A percentile compares a stretch with the other conserved stretches of the same genome.
These are phyloP conservation scores for Boletus tomentosulus DNA, from an alignment of 768 basidiomycete genomes.

Conservation along the genomic window DNA sequence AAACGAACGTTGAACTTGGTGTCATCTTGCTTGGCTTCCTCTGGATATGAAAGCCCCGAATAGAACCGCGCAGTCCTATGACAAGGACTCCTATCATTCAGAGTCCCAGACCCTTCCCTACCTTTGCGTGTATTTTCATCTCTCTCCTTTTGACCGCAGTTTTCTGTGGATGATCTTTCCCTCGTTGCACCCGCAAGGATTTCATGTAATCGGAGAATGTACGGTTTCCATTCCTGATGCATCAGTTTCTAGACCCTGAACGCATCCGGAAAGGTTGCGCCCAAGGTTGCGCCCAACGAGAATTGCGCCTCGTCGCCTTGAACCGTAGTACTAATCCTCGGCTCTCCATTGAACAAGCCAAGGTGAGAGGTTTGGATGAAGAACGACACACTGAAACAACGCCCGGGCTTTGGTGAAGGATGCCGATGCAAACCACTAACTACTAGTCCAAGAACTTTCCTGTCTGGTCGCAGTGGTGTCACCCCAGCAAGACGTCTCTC, in stretches of 20 bases:
- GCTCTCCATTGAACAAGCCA: not conserved
- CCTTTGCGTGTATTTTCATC: not conserved
- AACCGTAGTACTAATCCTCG: not conserved
- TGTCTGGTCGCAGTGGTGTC: too few species aligned
- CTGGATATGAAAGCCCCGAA: not conserved
- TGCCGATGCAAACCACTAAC: too few species aligned
- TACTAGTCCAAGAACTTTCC: too few species aligned
- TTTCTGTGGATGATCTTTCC: not conserved
- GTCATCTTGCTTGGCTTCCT: not conserved
- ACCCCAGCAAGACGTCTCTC: too few species aligned
- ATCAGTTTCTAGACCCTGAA: not conserved
- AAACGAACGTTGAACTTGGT: too few species aligned
- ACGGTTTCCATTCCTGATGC: not conserved
- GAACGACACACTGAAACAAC: too few species aligned
- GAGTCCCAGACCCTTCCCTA: not conserved
- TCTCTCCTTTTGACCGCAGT: not conserved
- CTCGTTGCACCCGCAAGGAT: not conserved
- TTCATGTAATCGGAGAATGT: not conserved
- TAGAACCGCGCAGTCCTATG: not conserved
- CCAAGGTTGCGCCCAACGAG: not conserved
- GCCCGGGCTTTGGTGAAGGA: too few species aligned
- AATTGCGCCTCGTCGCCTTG: not conserved
- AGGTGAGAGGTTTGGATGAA: not conserved
- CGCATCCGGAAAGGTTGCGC: not conserved
- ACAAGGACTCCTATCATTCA: not conserved